These are phyloP conservation scores for Phylloboletellus chloephorus DNA, from an alignment of 1,284 basidiomycete genomes.

Conservation along the genomic window DNA sequence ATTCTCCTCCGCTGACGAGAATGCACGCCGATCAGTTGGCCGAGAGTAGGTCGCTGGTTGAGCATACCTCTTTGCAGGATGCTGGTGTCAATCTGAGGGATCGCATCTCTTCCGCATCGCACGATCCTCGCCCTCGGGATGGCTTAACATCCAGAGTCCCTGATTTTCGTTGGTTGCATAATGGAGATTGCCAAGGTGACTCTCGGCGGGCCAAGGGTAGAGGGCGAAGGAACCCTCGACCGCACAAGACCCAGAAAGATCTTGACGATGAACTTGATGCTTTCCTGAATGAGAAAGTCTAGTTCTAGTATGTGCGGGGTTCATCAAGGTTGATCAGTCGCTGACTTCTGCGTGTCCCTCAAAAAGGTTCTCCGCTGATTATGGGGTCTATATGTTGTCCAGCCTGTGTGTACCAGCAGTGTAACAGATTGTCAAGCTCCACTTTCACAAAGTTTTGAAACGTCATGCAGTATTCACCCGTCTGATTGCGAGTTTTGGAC, in stretches of 20 bases:
- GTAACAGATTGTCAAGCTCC: slow-evolving; percentile 10
- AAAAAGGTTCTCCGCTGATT: background rate
- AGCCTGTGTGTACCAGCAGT: slow-evolving; percentile 5
- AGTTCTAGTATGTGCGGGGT: slow-evolving; percentile 13
- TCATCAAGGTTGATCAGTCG: background rate
- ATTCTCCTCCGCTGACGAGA: slow-evolving; percentile 49
- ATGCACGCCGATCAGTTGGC: slow-evolving; percentile 61
- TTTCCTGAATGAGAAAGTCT: slow-evolving; percentile 50
- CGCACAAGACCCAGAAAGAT: slow-evolving; percentile 60
- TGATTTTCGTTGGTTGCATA: slow-evolving; percentile 16
- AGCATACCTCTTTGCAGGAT: slow-evolving; percentile 49
- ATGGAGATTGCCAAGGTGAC: slow-evolving; percentile 24
- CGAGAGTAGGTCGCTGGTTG: slow-evolving; percentile 47
- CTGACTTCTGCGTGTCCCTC: slow-evolving; percentile 11
- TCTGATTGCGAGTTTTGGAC: background rate
- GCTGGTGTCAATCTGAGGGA: slow-evolving; percentile 36
- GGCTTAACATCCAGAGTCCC: slow-evolving; percentile 13
- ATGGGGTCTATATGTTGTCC: slow-evolving; percentile 1
- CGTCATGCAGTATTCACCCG: background rate
- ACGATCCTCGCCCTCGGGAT: slow-evolving; percentile 30
- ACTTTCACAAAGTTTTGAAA: slow-evolving; percentile 7
- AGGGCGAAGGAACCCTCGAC: slow-evolving; percentile 35
- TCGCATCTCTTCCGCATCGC: slow-evolving; percentile 42
- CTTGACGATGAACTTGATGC: slow-evolving; percentile 74
- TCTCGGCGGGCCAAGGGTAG: slow-evolving; percentile 20